Conservation (phyloP, 208 protist genomes). For the Trypanosoma cruzi region DNA sequence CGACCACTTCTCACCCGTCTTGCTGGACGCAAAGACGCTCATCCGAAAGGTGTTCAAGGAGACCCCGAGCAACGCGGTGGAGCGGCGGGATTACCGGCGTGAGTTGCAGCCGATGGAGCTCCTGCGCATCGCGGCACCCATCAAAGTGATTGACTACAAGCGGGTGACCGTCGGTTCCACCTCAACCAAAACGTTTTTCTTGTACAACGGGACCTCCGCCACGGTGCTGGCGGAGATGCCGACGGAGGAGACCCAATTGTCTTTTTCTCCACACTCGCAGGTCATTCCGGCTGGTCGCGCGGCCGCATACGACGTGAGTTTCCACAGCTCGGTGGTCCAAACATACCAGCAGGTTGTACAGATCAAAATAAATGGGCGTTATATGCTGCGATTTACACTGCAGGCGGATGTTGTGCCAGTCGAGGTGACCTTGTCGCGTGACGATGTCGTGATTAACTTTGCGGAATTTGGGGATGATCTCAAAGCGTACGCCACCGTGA, state of each 20-base stretch:
- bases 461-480: conserved; percentile 67
- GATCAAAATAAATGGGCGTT: conserved; percentile 87
- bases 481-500: conserved; percentile 57
- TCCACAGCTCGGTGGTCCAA: conserved; percentile 66
- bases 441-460: conserved; percentile 86
- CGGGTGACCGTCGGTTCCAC: conserved; percentile 86
- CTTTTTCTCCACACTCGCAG: conserved; percentile 74
- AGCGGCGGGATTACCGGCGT: conserved; percentile 91
- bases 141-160: conserved; percentile 90
- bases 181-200: conserved; percentile 80
- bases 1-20: conserved; percentile 50
- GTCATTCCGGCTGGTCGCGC: conserved; percentile 90
- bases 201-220: conserved; percentile 90
- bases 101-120: conserved; percentile 90
- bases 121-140: conserved; percentile 68
- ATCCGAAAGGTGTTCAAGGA: conserved; percentile 86
- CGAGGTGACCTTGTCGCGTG: conserved; percentile 84
- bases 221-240: conserved; percentile 80
- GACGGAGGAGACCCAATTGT: conserved; percentile 61
- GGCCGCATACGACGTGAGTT: conserved; percentile 92
- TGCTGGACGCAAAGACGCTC: conserved; percentile 78
- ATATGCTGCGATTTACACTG: conserved; percentile 89
- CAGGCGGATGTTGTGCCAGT: conserved; percentile 92
- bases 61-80: conserved; percentile 69
- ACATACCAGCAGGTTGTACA: conserved; percentile 85